Percentiles rank a stretch among this genome's conserved stretches.
Conservation (phyloP, 2,329 filamentous ascomycete genomes). For the Zarea fungicola region DNA sequence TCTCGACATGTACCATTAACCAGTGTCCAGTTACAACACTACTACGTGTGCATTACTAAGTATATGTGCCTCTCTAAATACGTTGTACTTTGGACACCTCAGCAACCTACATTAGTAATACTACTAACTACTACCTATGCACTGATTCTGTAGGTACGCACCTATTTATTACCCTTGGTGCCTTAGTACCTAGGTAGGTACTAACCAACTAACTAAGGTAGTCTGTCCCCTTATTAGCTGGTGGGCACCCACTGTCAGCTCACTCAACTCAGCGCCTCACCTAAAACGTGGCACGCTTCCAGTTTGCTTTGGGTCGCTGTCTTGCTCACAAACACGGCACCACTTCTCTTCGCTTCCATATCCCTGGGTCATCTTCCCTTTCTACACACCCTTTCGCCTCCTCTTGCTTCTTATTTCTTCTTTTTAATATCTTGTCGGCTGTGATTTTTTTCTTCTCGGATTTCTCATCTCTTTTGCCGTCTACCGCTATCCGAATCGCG, state of each 20-base stretch:
- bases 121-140: too few species aligned
- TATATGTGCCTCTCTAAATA: too few species aligned
- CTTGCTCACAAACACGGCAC: neutral
- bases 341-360: constrained; percentile 9
- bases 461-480: neutral
- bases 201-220: too few species aligned
- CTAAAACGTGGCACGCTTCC: constrained; percentile 9
- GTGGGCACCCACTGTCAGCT: constrained; percentile 4
- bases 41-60: too few species aligned
- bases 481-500: constrained; percentile 1
- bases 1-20: too few species aligned
- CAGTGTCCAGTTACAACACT: too few species aligned
- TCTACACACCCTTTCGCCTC: neutral
- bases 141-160: too few species aligned
- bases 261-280: constrained; percentile 4
- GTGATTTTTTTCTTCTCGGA: neutral
- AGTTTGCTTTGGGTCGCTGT: constrained; percentile 6
- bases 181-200: too few species aligned
- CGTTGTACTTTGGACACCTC: too few species aligned
- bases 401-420: neutral
- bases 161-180: too few species aligned
- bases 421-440: neutral
- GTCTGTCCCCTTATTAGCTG: neutral
- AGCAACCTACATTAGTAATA: too few species aligned
- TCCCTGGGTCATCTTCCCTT: neutral